Evolutionary conservation across 208 protist species (phyloP).

Genomic region (Vickermania spadyakhi): DNA sequence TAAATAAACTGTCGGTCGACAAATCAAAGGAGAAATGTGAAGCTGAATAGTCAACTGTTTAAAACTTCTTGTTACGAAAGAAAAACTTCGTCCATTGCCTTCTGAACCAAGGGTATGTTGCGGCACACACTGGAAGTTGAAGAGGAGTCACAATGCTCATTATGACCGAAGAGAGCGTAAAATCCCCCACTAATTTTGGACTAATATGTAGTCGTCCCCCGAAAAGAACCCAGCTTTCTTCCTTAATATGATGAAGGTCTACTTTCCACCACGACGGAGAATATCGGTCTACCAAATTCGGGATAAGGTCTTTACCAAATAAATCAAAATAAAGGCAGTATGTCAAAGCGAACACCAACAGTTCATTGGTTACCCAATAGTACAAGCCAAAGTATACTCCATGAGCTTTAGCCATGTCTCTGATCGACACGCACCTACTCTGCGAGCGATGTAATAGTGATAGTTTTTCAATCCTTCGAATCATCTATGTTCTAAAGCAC

Average conservation of each 20-base stretch:
- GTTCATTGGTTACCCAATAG: constrained; percentile 47
- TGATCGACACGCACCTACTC: too few relatives aligned
- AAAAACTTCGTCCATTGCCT: background rate
- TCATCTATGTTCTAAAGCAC: too few relatives aligned
- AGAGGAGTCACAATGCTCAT: constrained; percentile 42
- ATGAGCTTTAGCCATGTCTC: constrained; percentile 3
- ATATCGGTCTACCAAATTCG: constrained; percentile 11
- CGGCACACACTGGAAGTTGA: constrained; percentile 33
- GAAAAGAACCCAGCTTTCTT: constrained; percentile 36
- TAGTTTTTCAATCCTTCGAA: too few relatives aligned
- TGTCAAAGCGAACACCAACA: constrained; percentile 32
- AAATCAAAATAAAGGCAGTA: constrained; percentile 42
- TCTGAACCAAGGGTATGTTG: constrained; percentile 23
- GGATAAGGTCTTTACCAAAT: constrained; percentile 38
- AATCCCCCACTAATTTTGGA: constrained; percentile 37
- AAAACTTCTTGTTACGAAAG: background rate
- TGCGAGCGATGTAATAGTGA: too few relatives aligned
- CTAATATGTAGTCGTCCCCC: constrained; percentile 21
- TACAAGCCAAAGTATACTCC: constrained; percentile 23
- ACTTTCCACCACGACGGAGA: background rate
- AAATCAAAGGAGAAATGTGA: too few relatives aligned
- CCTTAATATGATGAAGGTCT: constrained; percentile 11
- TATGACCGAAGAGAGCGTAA: constrained; percentile 39
- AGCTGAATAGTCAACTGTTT: too few relatives aligned
- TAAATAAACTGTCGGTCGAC: too few relatives aligned